Base-by-base conservation (phyloP, 2,329 filamentous ascomycete genomes). In the Colletotrichum noveboracense region DNA sequence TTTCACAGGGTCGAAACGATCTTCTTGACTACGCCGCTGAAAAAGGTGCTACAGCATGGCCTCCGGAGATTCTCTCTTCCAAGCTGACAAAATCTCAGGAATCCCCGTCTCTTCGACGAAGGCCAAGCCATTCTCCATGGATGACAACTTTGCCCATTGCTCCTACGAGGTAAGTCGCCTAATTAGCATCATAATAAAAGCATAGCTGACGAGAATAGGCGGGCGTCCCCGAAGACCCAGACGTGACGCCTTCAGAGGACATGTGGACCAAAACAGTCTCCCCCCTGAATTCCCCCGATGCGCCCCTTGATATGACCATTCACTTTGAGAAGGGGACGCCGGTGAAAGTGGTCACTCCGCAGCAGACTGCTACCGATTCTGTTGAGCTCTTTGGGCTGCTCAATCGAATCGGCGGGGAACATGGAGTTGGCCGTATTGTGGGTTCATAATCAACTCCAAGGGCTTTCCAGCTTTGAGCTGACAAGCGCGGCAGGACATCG, bases 71-170 rank as follows among this genome's bases (percentile, higher is more conserved):
- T 4, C 4, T 0, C 0, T 24, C 1, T 6, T 24, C 4, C 24
- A 3, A 43, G 38, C 71, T 70, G 4, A 73, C 14, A 26, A 6
- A 10, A 14, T 1, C 56, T 8, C n/a, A 75, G 73, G 90, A 82
- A 94, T 95, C 77, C 93, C 94, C 64, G 93, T 95, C 76, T 92
- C 91, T 28, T 93, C 91, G 80, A 94, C 93, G 79, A 94, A 94
- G 87, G 91, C 91, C 82, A 93, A 93, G 86, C 66, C 75, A 4
- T 66, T 56, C 60, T 71, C 69, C 14, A 90, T 90, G 88, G 91
- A 93, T 6, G 66, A 60, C 24, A 69, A 69, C 55, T 60, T 69
- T n/a, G 93, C 93, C 71, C 94, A 96, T 86, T 95, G 93, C 88
- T 90, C 87, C 76, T 97, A 97, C 84, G 95, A 97, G 88, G 55